A percentile compares a stretch with the other conserved stretches of the same genome.
Conservation (phyloP, 441 rosid species). For the Breynia disticha region DNA sequence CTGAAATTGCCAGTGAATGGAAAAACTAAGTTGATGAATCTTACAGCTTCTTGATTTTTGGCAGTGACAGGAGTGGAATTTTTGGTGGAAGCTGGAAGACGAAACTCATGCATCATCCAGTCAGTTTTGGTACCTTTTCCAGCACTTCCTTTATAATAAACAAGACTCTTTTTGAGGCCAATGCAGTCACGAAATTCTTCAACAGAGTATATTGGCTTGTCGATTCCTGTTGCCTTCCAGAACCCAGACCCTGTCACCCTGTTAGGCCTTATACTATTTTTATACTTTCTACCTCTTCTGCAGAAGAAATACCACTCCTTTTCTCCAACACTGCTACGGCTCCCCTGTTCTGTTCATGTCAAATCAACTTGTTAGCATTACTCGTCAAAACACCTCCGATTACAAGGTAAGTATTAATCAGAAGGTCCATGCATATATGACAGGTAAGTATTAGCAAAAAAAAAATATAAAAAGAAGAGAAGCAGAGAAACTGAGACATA, state of each 20-base stretch:
- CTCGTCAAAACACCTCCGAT: too few relatives aligned
- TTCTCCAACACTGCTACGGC: constrained; percentile 11
- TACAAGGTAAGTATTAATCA: too few relatives aligned
- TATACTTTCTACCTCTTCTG: constrained; percentile 38
- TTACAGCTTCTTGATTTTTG: constrained; percentile 27
- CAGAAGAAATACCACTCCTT: constrained; percentile 38
- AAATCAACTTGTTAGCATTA: neutral
- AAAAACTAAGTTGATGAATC: neutral
- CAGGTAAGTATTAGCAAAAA: neutral
- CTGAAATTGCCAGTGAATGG: neutral
- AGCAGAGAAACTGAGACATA: constrained; percentile 12
- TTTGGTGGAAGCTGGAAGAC: constrained; percentile 21
- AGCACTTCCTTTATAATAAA: constrained; percentile 40
- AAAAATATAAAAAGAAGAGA: constrained; percentile 1
- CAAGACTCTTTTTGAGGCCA: constrained; percentile 38
- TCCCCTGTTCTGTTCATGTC: constrained; percentile 2
- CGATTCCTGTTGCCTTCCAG: constrained; percentile 55
- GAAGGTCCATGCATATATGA: too few relatives aligned
- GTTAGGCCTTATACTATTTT: constrained; percentile 43
- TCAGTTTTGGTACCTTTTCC: constrained; percentile 48
- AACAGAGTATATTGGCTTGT: constrained; percentile 28
- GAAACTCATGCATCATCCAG: constrained; percentile 63
- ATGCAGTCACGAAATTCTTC: constrained; percentile 15
- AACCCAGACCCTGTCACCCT: constrained; percentile 48
- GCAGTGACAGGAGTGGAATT: neutral